phyloP scores from a whole-genome alignment of 208 protist species.

The Trypanosomatidae sp. region DNA sequence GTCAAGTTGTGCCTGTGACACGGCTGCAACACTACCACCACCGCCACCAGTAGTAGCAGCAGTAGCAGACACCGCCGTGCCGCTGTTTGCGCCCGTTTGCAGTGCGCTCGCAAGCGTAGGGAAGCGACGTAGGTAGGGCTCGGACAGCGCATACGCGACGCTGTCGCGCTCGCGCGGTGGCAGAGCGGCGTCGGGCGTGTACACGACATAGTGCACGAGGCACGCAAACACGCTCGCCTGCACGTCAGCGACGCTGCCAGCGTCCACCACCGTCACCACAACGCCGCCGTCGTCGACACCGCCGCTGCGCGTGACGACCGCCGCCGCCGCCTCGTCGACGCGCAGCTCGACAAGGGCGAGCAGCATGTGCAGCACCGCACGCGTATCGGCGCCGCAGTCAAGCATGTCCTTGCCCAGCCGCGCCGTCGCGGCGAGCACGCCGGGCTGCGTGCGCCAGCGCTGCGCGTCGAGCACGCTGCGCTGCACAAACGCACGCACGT shows the following conservation, averaged over 20 bases:
- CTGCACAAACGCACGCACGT: slow-evolving; percentile 39
- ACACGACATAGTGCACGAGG: slow-evolving; percentile 21
- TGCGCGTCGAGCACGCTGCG: slow-evolving; percentile 23
- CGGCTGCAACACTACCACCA: no score
- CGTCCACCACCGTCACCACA: no score
- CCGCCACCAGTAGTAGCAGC: no score
- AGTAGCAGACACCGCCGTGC: slow-evolving; percentile 10
- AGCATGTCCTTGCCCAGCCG: slow-evolving; percentile 26
- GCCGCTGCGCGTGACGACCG: not conserved
- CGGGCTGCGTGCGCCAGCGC: slow-evolving; percentile 12
- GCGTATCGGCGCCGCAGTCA: slow-evolving; percentile 18
- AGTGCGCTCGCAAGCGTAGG: slow-evolving; percentile 19
- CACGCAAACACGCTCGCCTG: slow-evolving; percentile 16
- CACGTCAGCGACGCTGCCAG: slow-evolving; percentile 7
- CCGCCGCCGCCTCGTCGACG: slow-evolving; percentile 1
- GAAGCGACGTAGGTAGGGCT: slow-evolving; percentile 28
- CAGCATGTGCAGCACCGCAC: slow-evolving; percentile 18
- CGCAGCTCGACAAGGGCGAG: slow-evolving; percentile 14
- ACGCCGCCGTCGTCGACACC: not conserved
- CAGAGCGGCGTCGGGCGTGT: slow-evolving; percentile 9
- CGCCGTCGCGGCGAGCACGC: slow-evolving; percentile 11
- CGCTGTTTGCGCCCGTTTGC: slow-evolving; percentile 9
- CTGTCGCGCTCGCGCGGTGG: slow-evolving; percentile 14
- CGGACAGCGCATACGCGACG: slow-evolving; percentile 16
- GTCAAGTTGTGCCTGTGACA: no score